Evolutionary conservation across 1,284 basidiomycete genomes (phyloP).

Genomic region (Puccinia triticina): DNA sequence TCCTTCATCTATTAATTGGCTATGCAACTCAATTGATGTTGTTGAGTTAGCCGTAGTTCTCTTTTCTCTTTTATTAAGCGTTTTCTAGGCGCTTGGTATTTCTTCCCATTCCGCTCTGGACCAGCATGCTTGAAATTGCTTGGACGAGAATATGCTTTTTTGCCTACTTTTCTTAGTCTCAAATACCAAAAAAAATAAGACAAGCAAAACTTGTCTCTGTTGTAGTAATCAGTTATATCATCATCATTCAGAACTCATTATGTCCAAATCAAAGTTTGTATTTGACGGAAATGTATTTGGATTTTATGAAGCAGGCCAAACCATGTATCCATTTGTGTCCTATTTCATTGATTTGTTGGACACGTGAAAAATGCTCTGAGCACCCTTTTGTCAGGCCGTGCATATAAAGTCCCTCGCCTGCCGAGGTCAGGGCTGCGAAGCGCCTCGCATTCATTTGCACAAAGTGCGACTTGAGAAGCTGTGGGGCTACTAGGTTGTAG

Average conservation of each 20-base stretch:
- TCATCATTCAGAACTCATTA: background rate
- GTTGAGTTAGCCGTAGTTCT: background rate
- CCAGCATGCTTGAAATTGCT: background rate
- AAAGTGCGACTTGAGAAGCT: too few species aligned
- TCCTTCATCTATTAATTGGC: background rate
- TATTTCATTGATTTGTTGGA: too few species aligned
- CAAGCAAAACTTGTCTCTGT: background rate
- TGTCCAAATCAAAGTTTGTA: background rate
- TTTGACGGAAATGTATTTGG: background rate
- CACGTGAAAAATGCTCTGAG: too few species aligned
- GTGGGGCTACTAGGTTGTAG: too few species aligned
- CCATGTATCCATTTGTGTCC: too few species aligned
- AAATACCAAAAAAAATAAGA: background rate
- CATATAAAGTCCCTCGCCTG: too few species aligned
- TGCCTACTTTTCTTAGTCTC: background rate
- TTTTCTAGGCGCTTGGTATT: background rate
- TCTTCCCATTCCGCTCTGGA: background rate
- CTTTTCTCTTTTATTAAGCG: background rate
- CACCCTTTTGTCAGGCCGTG: too few species aligned
- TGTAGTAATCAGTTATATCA: background rate
- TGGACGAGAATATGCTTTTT: background rate
- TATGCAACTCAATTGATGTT: background rate
- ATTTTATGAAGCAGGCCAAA: too few species aligned
- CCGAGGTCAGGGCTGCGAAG: too few species aligned
- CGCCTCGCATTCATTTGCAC: too few species aligned